These are phyloP conservation scores for Allium fistulosum DNA, from an alignment of 106 monocot genomes.

Conservation along the genomic window DNA sequence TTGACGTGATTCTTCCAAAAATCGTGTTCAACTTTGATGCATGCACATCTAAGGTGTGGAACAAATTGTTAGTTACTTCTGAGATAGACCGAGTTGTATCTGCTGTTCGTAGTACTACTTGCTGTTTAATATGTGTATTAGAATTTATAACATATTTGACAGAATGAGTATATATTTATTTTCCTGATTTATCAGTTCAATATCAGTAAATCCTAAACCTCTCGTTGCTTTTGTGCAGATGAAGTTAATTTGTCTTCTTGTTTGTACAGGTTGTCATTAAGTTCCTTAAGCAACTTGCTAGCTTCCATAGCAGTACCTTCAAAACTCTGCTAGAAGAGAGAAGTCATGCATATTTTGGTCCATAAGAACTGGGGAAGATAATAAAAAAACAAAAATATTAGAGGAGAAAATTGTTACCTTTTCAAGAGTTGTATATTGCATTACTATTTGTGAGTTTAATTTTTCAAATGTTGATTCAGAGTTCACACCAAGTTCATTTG, in stretches of 20 bases:
- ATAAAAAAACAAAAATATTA: not conserved
- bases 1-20: constrained; percentile 69
- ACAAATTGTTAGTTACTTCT: constrained; percentile 65
- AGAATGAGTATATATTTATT: not conserved
- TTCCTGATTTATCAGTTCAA: too few relatives aligned
- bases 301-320: constrained; percentile 48
- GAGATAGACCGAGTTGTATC: constrained; percentile 80
- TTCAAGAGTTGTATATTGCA: constrained; percentile 44
- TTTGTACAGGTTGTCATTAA: constrained; percentile 30
- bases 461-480: constrained; percentile 43
- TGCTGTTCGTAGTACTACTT: constrained; percentile 74
- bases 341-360: too few relatives aligned
- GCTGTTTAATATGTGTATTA: not conserved
- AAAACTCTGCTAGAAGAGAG: constrained; percentile 34
- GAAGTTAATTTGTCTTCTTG: constrained; percentile 53
- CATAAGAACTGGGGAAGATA: not conserved
- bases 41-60: constrained; percentile 68
- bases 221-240: constrained; percentile 35
- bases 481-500: constrained; percentile 70
- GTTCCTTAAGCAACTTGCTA: constrained; percentile 48
- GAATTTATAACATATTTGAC: not conserved
- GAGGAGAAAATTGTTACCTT: constrained; percentile 29
- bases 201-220: not conserved
- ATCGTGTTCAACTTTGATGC: constrained; percentile 67
- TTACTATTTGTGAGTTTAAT: constrained; percentile 44